Conservation (phyloP, 768 basidiomycete genomes). For the Paxillus involutus region DNA sequence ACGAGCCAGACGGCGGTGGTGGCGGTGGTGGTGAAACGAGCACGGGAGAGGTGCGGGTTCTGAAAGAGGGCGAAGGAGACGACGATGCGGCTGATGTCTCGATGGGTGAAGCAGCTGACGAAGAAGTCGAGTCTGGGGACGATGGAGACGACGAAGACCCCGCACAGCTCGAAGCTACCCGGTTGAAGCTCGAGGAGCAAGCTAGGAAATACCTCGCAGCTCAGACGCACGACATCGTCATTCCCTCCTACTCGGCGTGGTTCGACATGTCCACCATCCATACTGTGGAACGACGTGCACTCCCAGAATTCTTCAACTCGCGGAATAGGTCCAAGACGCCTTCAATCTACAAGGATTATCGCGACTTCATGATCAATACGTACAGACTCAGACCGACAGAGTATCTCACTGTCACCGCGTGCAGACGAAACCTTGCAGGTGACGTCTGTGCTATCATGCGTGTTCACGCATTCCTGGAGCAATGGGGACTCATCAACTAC, state of each 20-base stretch:
- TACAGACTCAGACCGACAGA: slow-evolving; percentile 92
- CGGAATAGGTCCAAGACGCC: slow-evolving; percentile 95
- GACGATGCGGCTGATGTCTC: slow-evolving; percentile 75
- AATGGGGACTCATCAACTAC: slow-evolving; percentile 99
- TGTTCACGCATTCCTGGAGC: slow-evolving; percentile 97
- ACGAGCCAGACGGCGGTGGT: slow-evolving; percentile 28
- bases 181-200: slow-evolving; percentile 78
- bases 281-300: slow-evolving; percentile 84
- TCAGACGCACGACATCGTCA: slow-evolving; percentile 95
- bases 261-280: slow-evolving; percentile 96
- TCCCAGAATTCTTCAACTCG: slow-evolving; percentile 98
- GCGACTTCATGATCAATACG: slow-evolving; percentile 99
- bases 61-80: slow-evolving; percentile 57
- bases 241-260: slow-evolving; percentile 97
- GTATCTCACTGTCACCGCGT: slow-evolving; percentile 97
- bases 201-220: slow-evolving; percentile 94
- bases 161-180: slow-evolving; percentile 78
- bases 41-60: slow-evolving; percentile 34
- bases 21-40: slow-evolving; percentile 20
- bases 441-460: slow-evolving; percentile 99
- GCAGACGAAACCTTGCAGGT: slow-evolving; percentile 92
- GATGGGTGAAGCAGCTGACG: slow-evolving; percentile 78
- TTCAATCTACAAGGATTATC: slow-evolving; percentile 96
- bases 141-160: slow-evolving; percentile 87
- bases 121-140: slow-evolving; percentile 75